Evolutionary conservation across 1,284 basidiomycete species (phyloP), one percentile per base, ranked within the genome.

Genomic region (Inonotus hispidus): DNA sequence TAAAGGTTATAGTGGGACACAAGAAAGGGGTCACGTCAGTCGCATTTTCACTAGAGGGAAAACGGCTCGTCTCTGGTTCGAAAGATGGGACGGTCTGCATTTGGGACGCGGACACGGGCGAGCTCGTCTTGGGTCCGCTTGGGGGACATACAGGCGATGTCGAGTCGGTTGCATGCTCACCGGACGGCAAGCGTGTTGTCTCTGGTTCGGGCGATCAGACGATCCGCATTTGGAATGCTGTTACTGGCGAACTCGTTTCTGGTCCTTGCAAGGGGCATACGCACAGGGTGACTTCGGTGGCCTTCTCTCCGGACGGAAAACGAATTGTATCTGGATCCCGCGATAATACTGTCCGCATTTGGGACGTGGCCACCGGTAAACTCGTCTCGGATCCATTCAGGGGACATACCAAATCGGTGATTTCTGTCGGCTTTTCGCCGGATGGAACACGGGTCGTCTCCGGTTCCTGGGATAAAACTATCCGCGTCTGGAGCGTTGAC

Each of bases 401-500:
- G 19, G 41, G 41, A 43, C 39, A 41, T 41, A 41, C 14, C 4
- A 13, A 4, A 3, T 13, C 14, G 5, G 39, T 41, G 5, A 41
- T 5, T 13, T 41, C 39, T 3, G 39, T 41, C 41, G 6, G 10
- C 1, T 57, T 56, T 23, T 56, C 54, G n/a, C 10, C 54, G 10
- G 56, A 58, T 19, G 56, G 56, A 3, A 19, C 27, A 47, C 41
- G 35, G 10, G 25, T 58, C 13, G 56, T 38, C 5, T 47, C 56
- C 43, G 43, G 56, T 23, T 47, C 43, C 11, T 3, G 10, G 3
- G 60, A 59, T 46, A 19, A 39, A 2, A 62, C 39, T 2, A 50
- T 62, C 25, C 25, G 57, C 14, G 29, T 62, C 1, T 62, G 58
- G 58, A 53, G 57, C 43, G 58, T 53, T 25, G 37, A 41, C 13